Evolutionary conservation across 805 yeast species (phyloP), one percentile per base, ranked within the genome.

Genomic region (Cephaloascus albidus): DNA sequence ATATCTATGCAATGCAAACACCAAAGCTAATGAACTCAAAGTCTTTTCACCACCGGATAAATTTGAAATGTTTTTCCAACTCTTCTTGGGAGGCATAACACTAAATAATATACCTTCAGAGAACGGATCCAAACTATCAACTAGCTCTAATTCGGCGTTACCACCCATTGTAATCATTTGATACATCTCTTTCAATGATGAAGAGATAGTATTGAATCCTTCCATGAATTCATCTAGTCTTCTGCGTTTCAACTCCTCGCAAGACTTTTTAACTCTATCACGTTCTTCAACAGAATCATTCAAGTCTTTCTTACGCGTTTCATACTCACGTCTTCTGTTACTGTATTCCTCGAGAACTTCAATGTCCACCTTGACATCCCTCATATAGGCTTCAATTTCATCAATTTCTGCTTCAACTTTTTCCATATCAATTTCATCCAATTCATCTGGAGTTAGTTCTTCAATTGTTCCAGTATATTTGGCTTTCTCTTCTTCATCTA

Each of bases 81-180:
- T 81, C 58, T 93, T 93, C 63, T 88, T 90, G 0, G 99, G 99
- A 2, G 99, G 99, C 98, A 93, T 93, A 4, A 93, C 98, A 58
- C 96, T 85, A 59, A 93, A 93, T 33, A 89, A 65, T 31, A 93
- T 89, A 26, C 99, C 99, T 61, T 93, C 98, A 1, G 96, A 79
- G 53, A 93, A 93, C n/a, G 98, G 98, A 60, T 93, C 97, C 54
- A 90, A 72, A 44, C 95, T 83, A 54, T 93, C 98, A 16, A 88
- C 97, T 35, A 90, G 70, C 57, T 93, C 99, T 28, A 93, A 69
- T 57, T 93, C 98, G 0, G 99, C 99, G 64, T 90, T 93, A 27
- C 99, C 99, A 20, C 98, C 98, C 94, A 90, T 88, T 1, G 98
- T 93, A 44, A 93, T 93, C 94, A 93, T 85, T 54, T 89, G 95